A percentile compares a stretch with the other conserved stretches of the same genome.
phyloP scores from a whole-genome alignment of 2,329 filamentous ascomycete species.

The Apiospora aurea region DNA sequence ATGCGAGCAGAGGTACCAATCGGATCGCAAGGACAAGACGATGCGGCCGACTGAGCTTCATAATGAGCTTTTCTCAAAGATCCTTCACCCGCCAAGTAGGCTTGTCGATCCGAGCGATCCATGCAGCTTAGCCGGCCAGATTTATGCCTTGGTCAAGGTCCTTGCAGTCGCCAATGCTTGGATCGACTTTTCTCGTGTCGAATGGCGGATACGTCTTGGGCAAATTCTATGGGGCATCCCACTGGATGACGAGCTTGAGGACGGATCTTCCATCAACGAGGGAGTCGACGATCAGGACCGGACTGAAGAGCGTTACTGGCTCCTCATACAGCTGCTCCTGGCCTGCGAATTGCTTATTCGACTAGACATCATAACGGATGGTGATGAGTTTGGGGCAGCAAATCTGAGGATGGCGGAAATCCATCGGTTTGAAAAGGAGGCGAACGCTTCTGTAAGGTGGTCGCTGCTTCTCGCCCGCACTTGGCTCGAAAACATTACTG shows the following conservation, averaged over 20 bases:
- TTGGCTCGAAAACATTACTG: constrained; percentile 73
- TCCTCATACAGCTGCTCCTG: constrained; percentile 70
- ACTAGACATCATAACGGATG: constrained; percentile 68
- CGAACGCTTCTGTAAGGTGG: constrained; percentile 70
- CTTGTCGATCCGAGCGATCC: constrained; percentile 65
- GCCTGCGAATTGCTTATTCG: constrained; percentile 71
- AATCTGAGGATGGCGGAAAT: constrained; percentile 63
- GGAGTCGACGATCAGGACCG: constrained; percentile 57
- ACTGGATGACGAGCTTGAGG: constrained; percentile 59
- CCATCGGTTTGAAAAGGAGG: constrained; percentile 66
- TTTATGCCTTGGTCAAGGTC: constrained; percentile 71
- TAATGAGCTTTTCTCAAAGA: constrained; percentile 66
- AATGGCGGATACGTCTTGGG: constrained; percentile 77
- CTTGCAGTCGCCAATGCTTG: constrained; percentile 72
- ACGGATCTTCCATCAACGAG: constrained; percentile 59
- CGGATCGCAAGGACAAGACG: constrained; percentile 57
- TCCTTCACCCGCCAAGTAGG: constrained; percentile 63
- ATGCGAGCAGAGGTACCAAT: constrained; percentile 62
- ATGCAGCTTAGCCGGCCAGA: constrained; percentile 72
- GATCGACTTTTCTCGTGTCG: constrained; percentile 77
- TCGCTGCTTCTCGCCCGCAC: constrained; percentile 68
- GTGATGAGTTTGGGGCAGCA: constrained; percentile 61
- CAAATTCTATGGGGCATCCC: constrained; percentile 72
- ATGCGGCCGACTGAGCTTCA: constrained; percentile 64
- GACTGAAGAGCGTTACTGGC: constrained; percentile 70